Evolutionary conservation across 2,329 filamentous ascomycete species (phyloP), one percentile per base, ranked within the genome.

Genomic region (Blumeria graminis): DNA sequence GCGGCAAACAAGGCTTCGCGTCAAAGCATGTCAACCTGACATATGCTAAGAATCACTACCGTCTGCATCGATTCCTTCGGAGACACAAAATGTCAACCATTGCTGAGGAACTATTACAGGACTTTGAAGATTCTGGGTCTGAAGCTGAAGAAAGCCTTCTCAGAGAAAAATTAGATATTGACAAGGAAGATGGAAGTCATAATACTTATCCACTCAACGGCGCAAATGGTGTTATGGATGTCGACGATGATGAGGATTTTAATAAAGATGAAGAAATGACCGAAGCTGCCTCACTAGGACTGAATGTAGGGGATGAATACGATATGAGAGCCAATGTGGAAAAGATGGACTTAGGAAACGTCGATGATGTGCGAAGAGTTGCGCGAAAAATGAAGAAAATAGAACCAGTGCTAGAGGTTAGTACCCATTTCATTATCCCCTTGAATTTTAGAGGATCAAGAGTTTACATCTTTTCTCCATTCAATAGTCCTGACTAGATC

Each of bases 71-170:
- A 39, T 36, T 5, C 34, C 18, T 13, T 1, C 3, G 10, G 5
- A 10, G 16, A 22, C 32, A 43, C 59, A 65, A 62, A 34, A 93
- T 95, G 88, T 87, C 90, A 68, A 93, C 87, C 48, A 76, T 93
- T 60, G 90, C 86, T 60, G 89, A 96, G 65, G 90, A 96, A 68
- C 77, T 98, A 10, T 75, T 96, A 63, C 86, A 92, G 65, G 87
- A 94, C 67, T 92, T 94, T 61, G 87, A 88, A 64, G 86, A 93
- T 65, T 86, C 81, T 6, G 87, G 81, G 55, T 86, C 86, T 55
- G 86, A 92, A 63, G 78, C 76, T 39, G 82, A 82, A 59, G 78
- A 79, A 38, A 28, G 22, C 22, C 22, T 28, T 28, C 73, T 78
- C 35, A 72, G 77, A 57, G 63, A 69, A 58, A 68, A 73, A 43